These are phyloP conservation scores for Uronychia setigera DNA, from an alignment of 73 alveolate species.

Conservation along the genomic window DNA sequence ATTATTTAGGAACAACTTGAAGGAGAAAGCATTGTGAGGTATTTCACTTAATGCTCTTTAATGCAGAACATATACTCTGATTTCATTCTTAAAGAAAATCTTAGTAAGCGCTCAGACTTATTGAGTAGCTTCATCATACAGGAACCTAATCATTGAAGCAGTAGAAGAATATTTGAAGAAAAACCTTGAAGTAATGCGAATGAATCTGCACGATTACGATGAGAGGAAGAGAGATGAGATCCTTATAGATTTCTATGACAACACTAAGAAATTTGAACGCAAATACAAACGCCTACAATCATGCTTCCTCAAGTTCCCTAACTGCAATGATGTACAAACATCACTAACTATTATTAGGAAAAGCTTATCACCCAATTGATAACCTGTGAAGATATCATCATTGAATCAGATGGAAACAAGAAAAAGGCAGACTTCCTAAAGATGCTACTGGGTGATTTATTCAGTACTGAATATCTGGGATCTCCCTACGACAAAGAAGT, in stretches of 20 bases:
- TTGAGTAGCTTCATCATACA: background rate
- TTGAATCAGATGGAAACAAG: background rate
- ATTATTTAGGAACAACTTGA: background rate
- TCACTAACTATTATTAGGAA: background rate
- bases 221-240: background rate
- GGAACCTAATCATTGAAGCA: background rate
- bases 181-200: background rate
- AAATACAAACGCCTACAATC: background rate
- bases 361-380: background rate
- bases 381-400: background rate
- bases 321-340: background rate
- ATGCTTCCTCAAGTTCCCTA: background rate
- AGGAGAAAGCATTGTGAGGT: background rate
- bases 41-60: background rate
- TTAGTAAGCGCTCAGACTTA: background rate
- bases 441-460: background rate
- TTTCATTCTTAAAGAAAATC: background rate
- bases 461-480: background rate
- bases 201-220: background rate
- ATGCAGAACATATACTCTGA: background rate
- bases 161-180: background rate
- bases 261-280: background rate
- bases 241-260: background rate
- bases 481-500: background rate
- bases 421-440: background rate